phyloP scores from a whole-genome alignment of 768 basidiomycete species.

The Pleurotus djamor region DNA sequence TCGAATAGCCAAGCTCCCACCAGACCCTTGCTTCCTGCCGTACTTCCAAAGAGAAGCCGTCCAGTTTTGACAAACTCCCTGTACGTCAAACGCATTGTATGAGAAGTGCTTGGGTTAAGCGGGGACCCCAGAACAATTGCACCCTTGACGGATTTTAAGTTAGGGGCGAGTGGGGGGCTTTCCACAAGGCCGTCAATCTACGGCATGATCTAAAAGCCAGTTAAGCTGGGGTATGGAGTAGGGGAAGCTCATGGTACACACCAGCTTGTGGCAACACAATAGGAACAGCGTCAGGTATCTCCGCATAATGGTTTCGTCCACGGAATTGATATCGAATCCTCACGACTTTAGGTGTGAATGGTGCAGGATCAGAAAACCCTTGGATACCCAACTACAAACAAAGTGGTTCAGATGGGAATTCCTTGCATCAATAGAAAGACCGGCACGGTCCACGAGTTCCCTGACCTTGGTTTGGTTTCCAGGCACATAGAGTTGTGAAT shows the following conservation, averaged over 20 bases:
- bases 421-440: not conserved
- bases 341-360: slow-evolving; percentile 67
- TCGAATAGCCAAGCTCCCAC: no score
- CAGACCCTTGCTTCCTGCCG: no score
- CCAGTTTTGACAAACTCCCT: not conserved
- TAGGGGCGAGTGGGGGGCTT: no score
- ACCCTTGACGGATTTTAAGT: not conserved
- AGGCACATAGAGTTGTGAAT: slow-evolving; percentile 77
- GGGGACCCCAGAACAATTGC: not conserved
- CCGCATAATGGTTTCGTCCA: slow-evolving; percentile 71
- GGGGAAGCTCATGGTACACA: slow-evolving; percentile 29
- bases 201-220: not conserved
- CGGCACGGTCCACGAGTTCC: slow-evolving; percentile 7
- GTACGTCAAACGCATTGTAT: not conserved
- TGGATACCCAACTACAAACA: slow-evolving; percentile 60
- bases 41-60: slow-evolving; percentile 2
- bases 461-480: slow-evolving; percentile 73
- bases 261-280: slow-evolving; percentile 76
- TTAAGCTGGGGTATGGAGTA: not conserved
- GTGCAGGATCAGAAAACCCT: slow-evolving; percentile 88
- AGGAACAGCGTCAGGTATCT: slow-evolving; percentile 67
- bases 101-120: slow-evolving; percentile 1
- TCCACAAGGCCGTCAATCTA: not conserved
- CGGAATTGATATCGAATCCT: slow-evolving; percentile 77
- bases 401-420: not conserved